These are phyloP conservation scores for Tylopilus vinaceipallidus DNA, from an alignment of 768 basidiomycete species.

Conservation along the genomic window DNA sequence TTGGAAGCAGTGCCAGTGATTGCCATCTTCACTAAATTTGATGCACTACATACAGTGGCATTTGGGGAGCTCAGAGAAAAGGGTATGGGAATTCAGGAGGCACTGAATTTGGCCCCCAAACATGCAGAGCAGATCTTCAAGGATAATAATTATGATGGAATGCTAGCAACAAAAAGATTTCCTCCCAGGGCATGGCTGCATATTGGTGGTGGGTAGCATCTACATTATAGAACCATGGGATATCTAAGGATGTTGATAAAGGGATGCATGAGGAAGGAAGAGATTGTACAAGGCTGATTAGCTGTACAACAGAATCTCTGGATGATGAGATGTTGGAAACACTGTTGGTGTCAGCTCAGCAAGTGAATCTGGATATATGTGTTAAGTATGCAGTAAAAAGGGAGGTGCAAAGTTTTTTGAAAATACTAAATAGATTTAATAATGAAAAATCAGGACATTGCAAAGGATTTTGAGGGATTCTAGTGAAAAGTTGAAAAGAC, in stretches of 20 bases:
- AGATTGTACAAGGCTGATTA: not conserved
- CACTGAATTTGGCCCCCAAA: conserved; percentile 6
- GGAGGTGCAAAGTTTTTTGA: not conserved
- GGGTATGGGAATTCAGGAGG: conserved; percentile 6
- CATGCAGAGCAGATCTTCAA: conserved; percentile 11
- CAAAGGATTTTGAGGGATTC: not conserved
- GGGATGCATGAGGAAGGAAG: not conserved
- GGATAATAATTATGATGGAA: not conserved
- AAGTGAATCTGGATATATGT: not conserved
- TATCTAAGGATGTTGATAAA: not conserved
- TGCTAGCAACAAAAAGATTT: not conserved
- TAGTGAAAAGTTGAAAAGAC: too few relatives aligned
- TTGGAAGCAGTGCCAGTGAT: conserved; percentile 33
- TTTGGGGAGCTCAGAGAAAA: conserved; percentile 10
- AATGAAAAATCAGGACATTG: not conserved
- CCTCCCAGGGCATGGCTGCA: not conserved
- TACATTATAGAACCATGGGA: not conserved
- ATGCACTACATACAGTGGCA: conserved; percentile 27
- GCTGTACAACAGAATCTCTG: not conserved
- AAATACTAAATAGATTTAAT: not conserved
- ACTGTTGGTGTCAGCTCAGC: not conserved
- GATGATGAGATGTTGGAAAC: conserved; percentile 1
- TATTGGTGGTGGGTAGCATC: not conserved
- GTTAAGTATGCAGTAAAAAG: not conserved
- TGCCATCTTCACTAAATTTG: conserved; percentile 21